phyloP scores from a whole-genome alignment of 495 filamentous ascomycete genomes.

The Hypomontagnella monticulosa region DNA sequence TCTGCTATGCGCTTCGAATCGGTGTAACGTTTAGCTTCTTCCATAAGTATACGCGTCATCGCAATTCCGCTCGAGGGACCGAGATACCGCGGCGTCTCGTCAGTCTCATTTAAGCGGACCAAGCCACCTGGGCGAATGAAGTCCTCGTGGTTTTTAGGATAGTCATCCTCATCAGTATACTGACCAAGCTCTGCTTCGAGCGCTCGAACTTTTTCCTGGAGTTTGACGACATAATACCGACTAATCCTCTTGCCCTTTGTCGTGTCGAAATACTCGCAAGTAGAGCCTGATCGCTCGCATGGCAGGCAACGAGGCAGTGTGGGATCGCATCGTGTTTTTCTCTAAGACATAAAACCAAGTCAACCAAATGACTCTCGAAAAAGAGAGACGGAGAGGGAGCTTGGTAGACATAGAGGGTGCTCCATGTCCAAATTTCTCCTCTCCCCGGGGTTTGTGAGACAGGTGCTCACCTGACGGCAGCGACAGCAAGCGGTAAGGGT shows the following conservation, averaged over 20 bases:
- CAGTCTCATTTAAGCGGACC: slow-evolving; percentile 80
- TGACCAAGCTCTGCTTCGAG: slow-evolving; percentile 78
- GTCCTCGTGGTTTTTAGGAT: slow-evolving; percentile 74
- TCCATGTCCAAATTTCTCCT: slow-evolving; percentile 16
- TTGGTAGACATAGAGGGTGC: neutral
- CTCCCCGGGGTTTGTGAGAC: slow-evolving; percentile 3
- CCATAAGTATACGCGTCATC: slow-evolving; percentile 92
- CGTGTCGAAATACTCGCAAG: slow-evolving; percentile 93
- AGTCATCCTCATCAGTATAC: slow-evolving; percentile 70
- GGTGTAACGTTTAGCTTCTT: slow-evolving; percentile 88
- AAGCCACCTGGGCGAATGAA: slow-evolving; percentile 84
- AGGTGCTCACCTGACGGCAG: slow-evolving; percentile 78
- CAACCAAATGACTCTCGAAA: slow-evolving; percentile 5
- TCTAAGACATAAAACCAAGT: slow-evolving; percentile 58
- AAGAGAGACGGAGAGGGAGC: neutral
- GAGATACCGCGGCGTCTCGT: slow-evolving; percentile 84
- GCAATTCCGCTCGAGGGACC: slow-evolving; percentile 93
- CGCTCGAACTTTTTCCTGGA: slow-evolving; percentile 81
- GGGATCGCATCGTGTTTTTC: slow-evolving; percentile 94
- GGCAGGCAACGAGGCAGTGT: slow-evolving; percentile 89
- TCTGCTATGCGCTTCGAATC: slow-evolving; percentile 86
- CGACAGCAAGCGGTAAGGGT: slow-evolving; percentile 88
- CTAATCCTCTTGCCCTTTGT: slow-evolving; percentile 79
- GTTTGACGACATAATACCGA: slow-evolving; percentile 84
- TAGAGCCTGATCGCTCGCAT: slow-evolving; percentile 87